Evolutionary conservation across 306 rosid species (phyloP).

Genomic region (Quercus rubra): DNA sequence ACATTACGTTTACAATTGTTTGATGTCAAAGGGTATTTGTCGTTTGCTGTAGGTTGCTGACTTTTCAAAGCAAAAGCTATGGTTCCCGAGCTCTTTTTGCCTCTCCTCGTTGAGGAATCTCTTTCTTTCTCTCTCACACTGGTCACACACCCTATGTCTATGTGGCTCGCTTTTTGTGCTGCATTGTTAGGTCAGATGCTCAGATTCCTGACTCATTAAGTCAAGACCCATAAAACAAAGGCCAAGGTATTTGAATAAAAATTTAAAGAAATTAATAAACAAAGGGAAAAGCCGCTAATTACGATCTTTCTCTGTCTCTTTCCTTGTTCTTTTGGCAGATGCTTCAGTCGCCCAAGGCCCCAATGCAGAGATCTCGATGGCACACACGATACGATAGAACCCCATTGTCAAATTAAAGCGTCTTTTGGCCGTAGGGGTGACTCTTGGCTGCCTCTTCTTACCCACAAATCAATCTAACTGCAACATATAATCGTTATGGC

Average conservation of each 20-base stretch:
- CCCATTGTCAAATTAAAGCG: conserved; percentile 4
- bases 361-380: conserved; percentile 39
- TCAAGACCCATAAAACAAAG: conserved; percentile 8
- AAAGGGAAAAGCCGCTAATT: conserved; percentile 53
- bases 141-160: too few relatives aligned
- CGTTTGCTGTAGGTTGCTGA: conserved; percentile 30
- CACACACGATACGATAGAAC: neutral
- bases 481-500: too few relatives aligned
- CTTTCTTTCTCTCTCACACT: conserved; percentile 22
- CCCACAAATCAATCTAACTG: too few relatives aligned
- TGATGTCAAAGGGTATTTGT: conserved; percentile 35
- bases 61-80: conserved; percentile 35
- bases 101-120: conserved; percentile 87
- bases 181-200: neutral
- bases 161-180: too few relatives aligned
- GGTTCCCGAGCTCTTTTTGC: conserved; percentile 28
- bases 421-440: neutral
- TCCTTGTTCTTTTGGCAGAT: conserved; percentile 22
- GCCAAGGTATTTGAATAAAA: neutral
- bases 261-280: neutral
- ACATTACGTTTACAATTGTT: conserved; percentile 14
- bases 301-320: conserved; percentile 17
- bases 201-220: conserved; percentile 50
- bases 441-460: neutral
- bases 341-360: neutral